Percentiles rank a stretch among this genome's conserved stretches.
These are phyloP conservation scores for Pichia sp. DNA, from an alignment of 1,139 yeast species.

Conservation along the genomic window DNA sequence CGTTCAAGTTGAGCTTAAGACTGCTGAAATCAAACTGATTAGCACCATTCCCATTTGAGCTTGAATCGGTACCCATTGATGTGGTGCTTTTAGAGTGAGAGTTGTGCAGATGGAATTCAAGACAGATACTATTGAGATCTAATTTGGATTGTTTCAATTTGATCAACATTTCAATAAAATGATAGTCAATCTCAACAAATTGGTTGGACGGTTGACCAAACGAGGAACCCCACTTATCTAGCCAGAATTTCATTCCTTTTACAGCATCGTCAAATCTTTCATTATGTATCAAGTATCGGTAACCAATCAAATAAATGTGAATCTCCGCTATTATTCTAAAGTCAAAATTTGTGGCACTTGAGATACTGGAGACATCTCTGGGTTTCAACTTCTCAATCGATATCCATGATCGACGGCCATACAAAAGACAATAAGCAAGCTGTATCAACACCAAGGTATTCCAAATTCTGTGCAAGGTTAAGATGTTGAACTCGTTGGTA, in stretches of 20 bases:
- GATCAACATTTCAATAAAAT: slow-evolving; percentile 54
- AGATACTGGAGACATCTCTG: slow-evolving; percentile 37
- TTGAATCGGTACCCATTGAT: too few species aligned
- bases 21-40: background rate
- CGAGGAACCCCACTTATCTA: slow-evolving; percentile 63
- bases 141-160: slow-evolving; percentile 26
- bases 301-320: slow-evolving; percentile 53
- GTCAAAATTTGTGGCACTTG: slow-evolving; percentile 71
- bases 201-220: slow-evolving; percentile 71
- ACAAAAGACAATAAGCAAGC: slow-evolving; percentile 56
- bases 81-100: too few species aligned
- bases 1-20: background rate
- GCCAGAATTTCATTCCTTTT: slow-evolving; percentile 44
- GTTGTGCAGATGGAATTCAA: too few species aligned
- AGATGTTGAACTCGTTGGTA: slow-evolving; percentile 25
- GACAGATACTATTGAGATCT: slow-evolving; percentile 17
- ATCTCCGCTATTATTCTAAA: slow-evolving; percentile 81
- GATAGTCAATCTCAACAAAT: slow-evolving; percentile 68
- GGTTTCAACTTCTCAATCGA: slow-evolving; percentile 18
- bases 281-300: slow-evolving; percentile 46
- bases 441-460: slow-evolving; percentile 71
- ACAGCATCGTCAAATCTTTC: slow-evolving; percentile 10
- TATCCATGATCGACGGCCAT: slow-evolving; percentile 56
- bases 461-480: slow-evolving; percentile 33
- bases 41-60: background rate